Evolutionary conservation across 1,139 yeast species (phyloP), one percentile per base, ranked within the genome.

Genomic region (Candida pseudoviswanathii): DNA sequence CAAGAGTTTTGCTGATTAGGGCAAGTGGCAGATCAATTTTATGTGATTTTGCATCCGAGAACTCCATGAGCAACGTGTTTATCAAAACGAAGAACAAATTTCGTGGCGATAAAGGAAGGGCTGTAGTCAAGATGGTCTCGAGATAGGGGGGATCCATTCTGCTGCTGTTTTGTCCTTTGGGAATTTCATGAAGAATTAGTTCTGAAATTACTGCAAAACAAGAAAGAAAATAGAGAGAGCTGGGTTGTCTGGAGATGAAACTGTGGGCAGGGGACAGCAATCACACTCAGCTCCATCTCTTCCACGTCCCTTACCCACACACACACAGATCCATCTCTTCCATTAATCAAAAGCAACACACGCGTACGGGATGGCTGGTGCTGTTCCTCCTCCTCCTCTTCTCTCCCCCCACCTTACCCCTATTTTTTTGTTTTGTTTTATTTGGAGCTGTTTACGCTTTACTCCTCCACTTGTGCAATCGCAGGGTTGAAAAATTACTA

Each of bases 171-270:
- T 16, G 16, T 16, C 16, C 16, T 11, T 8, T 33, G 22, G 6
- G 9, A 9, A 25, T 37, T 25, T 37, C 9, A 10, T 6, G 1
- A 9, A 39, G 16, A 39, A 16, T 27, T 39, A 8, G 42, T 16
- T 16, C 8, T 11, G n/a, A 10, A 39, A 39, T 39, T 39, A 39
- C 33, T 39, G 42, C 42, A 39, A 39, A 39, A 39, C 8, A 37
- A 24, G 9, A 24, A 25, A 34, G 6, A 32, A 32, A 32, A 32
- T 27, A 27, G 6, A 6, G 9, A 11, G 2, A 5, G 6, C 21
- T 2, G 21, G 11, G 8, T 33, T 11, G 34, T 32, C 34, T n/a
- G n/a, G 4, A 8, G 11, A 5, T 2, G 16, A 10, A 32, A 16
- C 16, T 16, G 16, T 2, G 16, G 16, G 2, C 16, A 16, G 16